Evolutionary conservation across 495 filamentous ascomycete genomes (phyloP), one percentile per base, ranked within the genome.

Genomic region (Penicillium crystallinum): DNA sequence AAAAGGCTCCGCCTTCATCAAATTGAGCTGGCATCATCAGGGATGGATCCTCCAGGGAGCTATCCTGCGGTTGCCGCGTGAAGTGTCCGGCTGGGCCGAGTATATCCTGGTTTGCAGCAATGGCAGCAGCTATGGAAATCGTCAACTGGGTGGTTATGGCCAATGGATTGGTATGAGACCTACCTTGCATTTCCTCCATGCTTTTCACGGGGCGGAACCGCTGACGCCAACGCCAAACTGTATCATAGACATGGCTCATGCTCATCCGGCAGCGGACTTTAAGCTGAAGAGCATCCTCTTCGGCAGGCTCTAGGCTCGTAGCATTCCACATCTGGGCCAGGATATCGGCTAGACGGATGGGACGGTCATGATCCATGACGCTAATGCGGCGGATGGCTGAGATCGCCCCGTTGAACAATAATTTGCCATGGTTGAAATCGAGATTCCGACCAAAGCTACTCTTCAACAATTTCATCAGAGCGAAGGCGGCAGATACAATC

Each of bases 401-500:
- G 60, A 97, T 89, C 5, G 89, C 87, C 1, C 78, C 75, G 59
- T 88, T 84, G 65, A 96, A 93, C 17, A 92, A 74, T 6, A 80
- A 69, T 37, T 87, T 82, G 23, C 89, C 89, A n/a, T 86, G 77
- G n/a, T 86, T 79, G 55, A 84, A 81, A 52, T 91, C 86, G 54
- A 77, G 74, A 34, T 66, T 82, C 72, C 66, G 77, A 66, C 53
- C 85, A 74, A 74, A 96, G 83, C 75, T 89, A 43, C 87, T 91
- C 62, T 89, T 87, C 56, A 95, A 73, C 21, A 97, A 76, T 63
- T 96, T 96, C 61, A 95, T 80, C 9, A 97, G 70, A 2, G 89
- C 84, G 57, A 95, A 95, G 3, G 88, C 89, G 0, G 86, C 88
- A 10, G 90, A 91, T 7, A 95, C 84, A 25, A 95, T 85, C 88